Base-by-base conservation (phyloP, 1,284 basidiomycete genomes). In the Apiotrichum brassicae region DNA sequence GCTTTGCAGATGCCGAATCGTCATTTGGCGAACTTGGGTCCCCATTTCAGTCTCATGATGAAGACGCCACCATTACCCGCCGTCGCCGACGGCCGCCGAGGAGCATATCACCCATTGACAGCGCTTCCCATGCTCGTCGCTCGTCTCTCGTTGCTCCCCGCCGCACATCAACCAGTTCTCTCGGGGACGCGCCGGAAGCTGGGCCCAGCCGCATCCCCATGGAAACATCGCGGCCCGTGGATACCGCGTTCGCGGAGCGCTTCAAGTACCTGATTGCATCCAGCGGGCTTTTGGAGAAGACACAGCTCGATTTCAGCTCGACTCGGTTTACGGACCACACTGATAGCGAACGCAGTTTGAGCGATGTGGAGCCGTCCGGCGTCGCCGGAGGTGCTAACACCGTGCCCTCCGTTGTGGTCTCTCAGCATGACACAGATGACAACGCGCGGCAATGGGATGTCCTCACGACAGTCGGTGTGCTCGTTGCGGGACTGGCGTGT, bases 211-310 rank as follows among this genome's bases (percentile, higher is more conserved):
- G 25, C 11, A 35, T 48, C 20, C 13, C 46, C 20, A 34, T 26
- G 33, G 23, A 48, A 23, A 8, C 40, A n/a, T 20, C 46, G 19
- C 40, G 24, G 12, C 43, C 16, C 12, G 20, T 40, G 3, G 44
- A 52, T 14, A 56, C 59, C 23, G 56, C 51, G 4, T 71, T 68
- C 42, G 60, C 63, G 7, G 69, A 70, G 45, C 52, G 56, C 20
- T 71, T 71, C 62, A 65, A 64, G 46, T 71, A 68, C 47, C 53
- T 66, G 24, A 59, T 71, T 11, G 68, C 65, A 20, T 63, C 67
- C 6, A 63, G 60, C 18, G 69, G 64, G 0, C 48, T 71, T 7
- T 48, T 71, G 22, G 69, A 71, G 56, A 50, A 51, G 48, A 53
- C 54, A 1, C 54, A 53, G 30, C 41, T 50, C 33, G 38, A 42